phyloP scores from a whole-genome alignment of 176 grass and related monocot species.

The Cenchrus americanus region DNA sequence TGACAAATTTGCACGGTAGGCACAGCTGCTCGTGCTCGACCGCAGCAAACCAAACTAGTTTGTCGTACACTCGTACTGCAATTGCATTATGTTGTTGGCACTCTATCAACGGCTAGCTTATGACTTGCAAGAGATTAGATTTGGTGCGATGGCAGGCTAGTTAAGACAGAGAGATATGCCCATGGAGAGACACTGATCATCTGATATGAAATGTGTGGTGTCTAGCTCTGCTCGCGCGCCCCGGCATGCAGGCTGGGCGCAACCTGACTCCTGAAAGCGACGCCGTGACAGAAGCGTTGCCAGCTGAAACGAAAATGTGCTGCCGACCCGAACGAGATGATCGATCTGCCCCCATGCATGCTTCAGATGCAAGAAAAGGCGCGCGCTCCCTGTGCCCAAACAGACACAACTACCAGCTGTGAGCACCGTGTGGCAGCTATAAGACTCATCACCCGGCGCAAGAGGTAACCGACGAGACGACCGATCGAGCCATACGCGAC shows the following conservation, averaged over 20 bases:
- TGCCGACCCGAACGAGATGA: neutral
- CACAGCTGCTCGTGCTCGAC: neutral
- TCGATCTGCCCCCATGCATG: slow-evolving; percentile 4
- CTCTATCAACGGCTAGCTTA: neutral
- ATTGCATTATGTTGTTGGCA: neutral
- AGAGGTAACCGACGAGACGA: neutral
- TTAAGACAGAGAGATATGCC: neutral
- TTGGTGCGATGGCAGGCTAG: neutral
- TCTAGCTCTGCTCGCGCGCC: neutral
- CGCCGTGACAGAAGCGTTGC: neutral
- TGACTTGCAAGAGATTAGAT: neutral
- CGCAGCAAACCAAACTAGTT: neutral
- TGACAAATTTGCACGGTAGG: neutral
- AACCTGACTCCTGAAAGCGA: slow-evolving; percentile 26
- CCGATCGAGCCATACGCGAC: neutral
- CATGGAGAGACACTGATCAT: neutral
- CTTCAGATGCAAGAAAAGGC: slow-evolving; percentile 52
- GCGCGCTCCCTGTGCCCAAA: neutral
- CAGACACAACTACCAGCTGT: neutral
- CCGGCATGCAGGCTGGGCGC: neutral
- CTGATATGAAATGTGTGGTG: neutral
- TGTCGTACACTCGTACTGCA: neutral
- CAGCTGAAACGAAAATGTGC: neutral
- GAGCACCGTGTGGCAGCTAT: neutral
- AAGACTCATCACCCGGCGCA: neutral